Evolutionary conservation across 768 basidiomycete genomes (phyloP), one percentile per base, ranked within the genome.

Genomic region (Lactarius hengduanensis): DNA sequence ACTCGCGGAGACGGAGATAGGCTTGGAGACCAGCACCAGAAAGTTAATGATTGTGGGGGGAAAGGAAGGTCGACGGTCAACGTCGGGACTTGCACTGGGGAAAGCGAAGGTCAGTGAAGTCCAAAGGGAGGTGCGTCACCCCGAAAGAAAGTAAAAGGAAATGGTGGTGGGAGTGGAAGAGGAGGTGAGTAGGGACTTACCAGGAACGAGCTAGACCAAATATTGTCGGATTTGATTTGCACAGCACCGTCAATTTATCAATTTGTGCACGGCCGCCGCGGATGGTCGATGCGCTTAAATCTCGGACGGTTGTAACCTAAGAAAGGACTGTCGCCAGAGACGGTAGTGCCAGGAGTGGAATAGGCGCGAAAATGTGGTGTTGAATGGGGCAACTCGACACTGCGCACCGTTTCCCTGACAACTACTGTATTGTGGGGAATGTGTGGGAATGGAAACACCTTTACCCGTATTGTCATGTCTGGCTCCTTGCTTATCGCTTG

Each of bases 401-500:
- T 13, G 22, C 6, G 32, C 50, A 13, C 13, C 13, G 50, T 53
- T 28, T 15, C 50, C 50, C 26, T 53, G 50, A 53, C 50, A 26
- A 53, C 50, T 53, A 53, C 9, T 34, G 36, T 36, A 36, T 50
- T 32, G 32, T 32, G 1, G 32, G 32, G 11, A 2, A 0, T 22
- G 22, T 50, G 47, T 26, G 47, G 22, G 50, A 53, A 34, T 36
- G 36, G 28, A 22, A 28, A 62, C 36, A 62, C 30, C 55, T 56
- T 53, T 26, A 53, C 15, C 50, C 50, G n/a, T 26, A 53, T 53
- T 28, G 50, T 57, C 56, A 57, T 20, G 55, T 34, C 62, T 15
- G 87, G 86, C 8, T 96, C 95, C 1, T 84, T 98, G 55, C 84
- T 98, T 47, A 80, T 98, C 69, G 96, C 97, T 41, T 97, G 93